Percentiles rank a stretch among this genome's conserved stretches.
Conservation (phyloP, 306 rosid species). For the Vigna trinervia region DNA sequence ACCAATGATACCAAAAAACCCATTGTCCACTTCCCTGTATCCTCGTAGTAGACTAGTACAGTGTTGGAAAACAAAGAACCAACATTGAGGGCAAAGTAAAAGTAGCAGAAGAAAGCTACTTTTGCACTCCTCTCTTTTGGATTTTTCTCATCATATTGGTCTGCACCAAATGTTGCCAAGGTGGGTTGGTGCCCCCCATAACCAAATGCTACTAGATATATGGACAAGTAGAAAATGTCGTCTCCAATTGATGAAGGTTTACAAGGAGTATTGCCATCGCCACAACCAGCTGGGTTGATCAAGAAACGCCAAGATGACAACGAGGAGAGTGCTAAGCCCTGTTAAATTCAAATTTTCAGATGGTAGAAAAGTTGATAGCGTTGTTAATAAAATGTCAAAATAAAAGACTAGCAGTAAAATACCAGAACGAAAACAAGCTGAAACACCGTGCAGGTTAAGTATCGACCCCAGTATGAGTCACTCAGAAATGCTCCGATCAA, state of each 20-base stretch:
- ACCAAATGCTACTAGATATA: slow-evolving; percentile 70
- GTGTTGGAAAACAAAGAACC: slow-evolving; percentile 74
- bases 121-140: slow-evolving; percentile 52
- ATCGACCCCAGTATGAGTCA: slow-evolving; percentile 77
- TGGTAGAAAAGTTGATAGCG: neutral
- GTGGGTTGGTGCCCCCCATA: slow-evolving; percentile 82
- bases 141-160: slow-evolving; percentile 65
- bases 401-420: neutral
- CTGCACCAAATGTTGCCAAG: slow-evolving; percentile 71
- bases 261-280: slow-evolving; percentile 52
- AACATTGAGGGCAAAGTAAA: slow-evolving; percentile 65
- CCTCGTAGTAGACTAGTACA: slow-evolving; percentile 64
- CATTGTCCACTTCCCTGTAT: slow-evolving; percentile 64
- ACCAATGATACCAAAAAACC: slow-evolving; percentile 59
- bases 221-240: slow-evolving; percentile 59
- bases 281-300: slow-evolving; percentile 66
- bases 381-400: neutral
- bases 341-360: neutral
- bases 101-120: slow-evolving; percentile 62
- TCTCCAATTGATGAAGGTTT: slow-evolving; percentile 50
- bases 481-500: slow-evolving; percentile 70
- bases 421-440: slow-evolving; percentile 64
- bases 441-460: slow-evolving; percentile 62
- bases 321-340: slow-evolving; percentile 65
- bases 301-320: slow-evolving; percentile 62